A percentile compares a stretch with the other conserved stretches of the same genome.
phyloP scores from a whole-genome alignment of 1,284 basidiomycete genomes.

The Microbotryomycetes sp. region DNA sequence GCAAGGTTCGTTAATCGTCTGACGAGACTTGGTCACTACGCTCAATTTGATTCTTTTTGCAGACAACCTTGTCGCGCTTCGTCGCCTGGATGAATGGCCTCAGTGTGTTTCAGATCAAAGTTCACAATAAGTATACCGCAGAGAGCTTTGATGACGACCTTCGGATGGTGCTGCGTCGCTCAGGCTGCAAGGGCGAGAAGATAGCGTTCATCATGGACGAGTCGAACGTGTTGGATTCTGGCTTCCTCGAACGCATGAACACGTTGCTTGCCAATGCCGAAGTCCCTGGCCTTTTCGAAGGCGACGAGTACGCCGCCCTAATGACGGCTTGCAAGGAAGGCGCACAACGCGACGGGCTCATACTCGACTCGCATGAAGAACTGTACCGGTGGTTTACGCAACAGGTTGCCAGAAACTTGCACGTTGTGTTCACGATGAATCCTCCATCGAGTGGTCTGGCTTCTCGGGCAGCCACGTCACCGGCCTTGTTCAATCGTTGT shows the following conservation, averaged over 20 bases:
- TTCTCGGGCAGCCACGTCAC: conserved; percentile 91
- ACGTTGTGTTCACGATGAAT: conserved; percentile 99
- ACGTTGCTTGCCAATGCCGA: conserved; percentile 98
- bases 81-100: conserved; percentile 99
- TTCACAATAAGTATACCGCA: conserved; percentile 96
- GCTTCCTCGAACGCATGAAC: conserved; percentile 98
- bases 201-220: conserved; percentile 99
- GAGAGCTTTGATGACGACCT: conserved; percentile 98
- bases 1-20: conserved; percentile 61
- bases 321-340: conserved; percentile 99
- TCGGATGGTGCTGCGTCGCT: conserved; percentile 80
- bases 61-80: conserved; percentile 96
- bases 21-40: background rate
- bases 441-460: conserved; percentile 66
- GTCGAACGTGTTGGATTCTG: conserved; percentile 95
- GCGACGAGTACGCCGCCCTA: conserved; percentile 89
- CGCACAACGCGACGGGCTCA: conserved; percentile 90
- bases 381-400: conserved; percentile 95
- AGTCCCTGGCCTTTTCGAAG: conserved; percentile 96
- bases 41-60: conserved; percentile 5
- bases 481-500: conserved; percentile 95
- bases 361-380: conserved; percentile 97
- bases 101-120: conserved; percentile 97
- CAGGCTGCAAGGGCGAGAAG: conserved; percentile 97
- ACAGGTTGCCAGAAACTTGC: conserved; percentile 91